Evolutionary conservation across 2,329 filamentous ascomycete genomes (phyloP).

Genomic region (Pseudofabraea citricarpa): DNA sequence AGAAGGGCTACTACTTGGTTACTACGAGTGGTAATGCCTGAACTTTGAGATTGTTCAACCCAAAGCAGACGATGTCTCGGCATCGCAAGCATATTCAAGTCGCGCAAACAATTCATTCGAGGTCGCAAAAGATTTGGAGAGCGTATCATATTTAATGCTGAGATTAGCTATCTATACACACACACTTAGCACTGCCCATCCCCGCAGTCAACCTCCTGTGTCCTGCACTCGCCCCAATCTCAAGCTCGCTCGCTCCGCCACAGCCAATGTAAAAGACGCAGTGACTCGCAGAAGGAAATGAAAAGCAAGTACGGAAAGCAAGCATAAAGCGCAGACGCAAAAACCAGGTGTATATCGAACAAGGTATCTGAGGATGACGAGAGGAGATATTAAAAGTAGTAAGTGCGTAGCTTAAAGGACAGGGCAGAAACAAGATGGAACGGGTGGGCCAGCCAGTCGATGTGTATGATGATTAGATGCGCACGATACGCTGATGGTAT

Average conservation of each 20-base stretch:
- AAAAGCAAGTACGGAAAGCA: constrained; percentile 11
- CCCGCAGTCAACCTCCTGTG: background rate
- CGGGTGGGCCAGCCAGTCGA: constrained; percentile 30
- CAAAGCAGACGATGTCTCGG: no score
- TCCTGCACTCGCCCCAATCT: background rate
- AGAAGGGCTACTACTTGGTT: no score
- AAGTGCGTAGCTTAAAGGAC: constrained; percentile 21
- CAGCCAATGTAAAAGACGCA: constrained; percentile 10
- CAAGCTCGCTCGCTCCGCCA: constrained; percentile 3
- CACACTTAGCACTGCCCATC: background rate
- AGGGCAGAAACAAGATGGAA: constrained; percentile 30
- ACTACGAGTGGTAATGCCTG: no score
- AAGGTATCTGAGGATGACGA: constrained; percentile 46
- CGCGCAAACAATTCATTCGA: no score
- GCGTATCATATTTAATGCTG: background rate
- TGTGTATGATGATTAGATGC: constrained; percentile 25
- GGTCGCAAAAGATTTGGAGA: constrained; percentile 12
- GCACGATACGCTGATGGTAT: constrained; percentile 16
- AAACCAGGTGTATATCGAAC: constrained; percentile 45
- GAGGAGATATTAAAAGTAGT: constrained; percentile 16
- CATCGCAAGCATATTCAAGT: no score
- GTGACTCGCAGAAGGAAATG: constrained; percentile 9
- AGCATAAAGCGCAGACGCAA: constrained; percentile 10
- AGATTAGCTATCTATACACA: constrained; percentile 3
- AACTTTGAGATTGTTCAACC: no score